Evolutionary conservation across 805 yeast genomes (phyloP).

Genomic region (Kodamaea lidongshanica): DNA sequence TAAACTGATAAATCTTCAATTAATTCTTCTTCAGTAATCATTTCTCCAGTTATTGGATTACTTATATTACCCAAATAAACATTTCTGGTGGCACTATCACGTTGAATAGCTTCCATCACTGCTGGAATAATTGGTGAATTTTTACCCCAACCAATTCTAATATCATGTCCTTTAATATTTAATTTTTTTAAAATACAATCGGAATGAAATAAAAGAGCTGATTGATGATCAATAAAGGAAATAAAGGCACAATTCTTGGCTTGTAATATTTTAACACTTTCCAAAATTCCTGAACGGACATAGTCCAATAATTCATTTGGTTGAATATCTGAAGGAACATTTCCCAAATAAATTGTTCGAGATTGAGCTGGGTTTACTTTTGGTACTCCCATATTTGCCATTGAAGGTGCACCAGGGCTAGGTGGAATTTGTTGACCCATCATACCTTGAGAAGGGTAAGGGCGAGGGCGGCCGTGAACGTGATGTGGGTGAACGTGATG

Average conservation of each 20-base stretch:
- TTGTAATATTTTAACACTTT: slow-evolving; percentile 70
- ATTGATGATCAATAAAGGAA: slow-evolving; percentile 80
- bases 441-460: too few species aligned
- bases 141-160: slow-evolving; percentile 92
- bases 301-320: slow-evolving; percentile 81
- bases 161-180: slow-evolving; percentile 72
- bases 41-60: slow-evolving; percentile 43
- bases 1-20: slow-evolving; percentile 59
- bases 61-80: slow-evolving; percentile 81
- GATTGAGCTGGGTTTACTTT: slow-evolving; percentile 46
- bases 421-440: too few species aligned
- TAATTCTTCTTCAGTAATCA: slow-evolving; percentile 58
- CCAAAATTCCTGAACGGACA: slow-evolving; percentile 86
- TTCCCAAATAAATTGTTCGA: slow-evolving; percentile 86
- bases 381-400: slow-evolving; percentile 7
- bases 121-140: slow-evolving; percentile 68
- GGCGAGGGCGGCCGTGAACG: slow-evolving; percentile 1
- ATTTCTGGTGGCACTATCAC: slow-evolving; percentile 89
- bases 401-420: slow-evolving; percentile 3
- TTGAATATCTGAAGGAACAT: slow-evolving; percentile 74
- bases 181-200: slow-evolving; percentile 84
- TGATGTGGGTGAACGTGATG: slow-evolving; percentile 1
- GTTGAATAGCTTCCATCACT: slow-evolving; percentile 67
- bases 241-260: slow-evolving; percentile 85
- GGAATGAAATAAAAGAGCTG: slow-evolving; percentile 87